Conservation (phyloP, 768 basidiomycete species). For the Rhodotorula toruloides region DNA sequence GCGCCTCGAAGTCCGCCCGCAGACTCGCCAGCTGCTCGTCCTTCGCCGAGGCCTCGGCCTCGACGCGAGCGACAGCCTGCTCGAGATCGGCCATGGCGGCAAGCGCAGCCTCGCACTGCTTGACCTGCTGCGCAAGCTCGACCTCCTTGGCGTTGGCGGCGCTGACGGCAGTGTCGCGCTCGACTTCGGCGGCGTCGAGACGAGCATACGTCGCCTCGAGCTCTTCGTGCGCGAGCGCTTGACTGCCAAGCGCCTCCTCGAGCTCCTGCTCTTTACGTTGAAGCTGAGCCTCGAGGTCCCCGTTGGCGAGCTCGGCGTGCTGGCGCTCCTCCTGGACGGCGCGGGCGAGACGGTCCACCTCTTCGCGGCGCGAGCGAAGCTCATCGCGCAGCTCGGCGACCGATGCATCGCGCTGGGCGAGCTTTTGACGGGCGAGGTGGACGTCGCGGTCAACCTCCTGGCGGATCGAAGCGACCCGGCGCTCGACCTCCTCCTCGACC, state of each 20-base stretch:
- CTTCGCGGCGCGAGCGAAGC: neutral
- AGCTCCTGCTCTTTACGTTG: neutral
- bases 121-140: slow-evolving; percentile 1
- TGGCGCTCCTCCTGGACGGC: slow-evolving; percentile 11
- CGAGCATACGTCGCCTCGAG: slow-evolving; percentile 5
- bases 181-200: slow-evolving; percentile 6
- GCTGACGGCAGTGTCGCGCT: neutral
- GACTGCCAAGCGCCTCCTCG: neutral
- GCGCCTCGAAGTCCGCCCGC: neutral
- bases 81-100: slow-evolving; percentile 18
- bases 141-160: neutral
- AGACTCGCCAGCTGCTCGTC: neutral
- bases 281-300: no score
- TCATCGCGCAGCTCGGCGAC: slow-evolving; percentile 10
- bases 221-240: slow-evolving; percentile 14
- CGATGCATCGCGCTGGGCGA: slow-evolving; percentile 8
- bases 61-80: neutral
- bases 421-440: slow-evolving; percentile 7
- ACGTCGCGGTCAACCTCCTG: neutral
- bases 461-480: neutral
- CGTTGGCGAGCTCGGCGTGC: slow-evolving; percentile 20
- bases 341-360: neutral
- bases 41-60: slow-evolving; percentile 1
- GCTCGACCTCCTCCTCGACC: slow-evolving; percentile 11
- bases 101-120: neutral